phyloP scores from a whole-genome alignment of 345 rosid genomes.

The Aurinia saxatilis region DNA sequence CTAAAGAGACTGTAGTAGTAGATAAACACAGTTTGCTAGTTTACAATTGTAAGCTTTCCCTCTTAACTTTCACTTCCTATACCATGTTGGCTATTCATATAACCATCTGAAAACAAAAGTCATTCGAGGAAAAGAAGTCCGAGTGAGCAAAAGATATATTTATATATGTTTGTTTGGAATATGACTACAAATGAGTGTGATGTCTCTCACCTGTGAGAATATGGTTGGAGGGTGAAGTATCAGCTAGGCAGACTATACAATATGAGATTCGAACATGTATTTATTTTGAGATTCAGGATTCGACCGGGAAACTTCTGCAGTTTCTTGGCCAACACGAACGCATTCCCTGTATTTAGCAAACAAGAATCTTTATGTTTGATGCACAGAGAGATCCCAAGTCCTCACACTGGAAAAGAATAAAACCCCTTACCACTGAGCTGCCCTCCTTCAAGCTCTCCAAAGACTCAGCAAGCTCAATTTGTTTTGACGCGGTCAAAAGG shows the following conservation, averaged over 20 bases:
- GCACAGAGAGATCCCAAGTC: background rate
- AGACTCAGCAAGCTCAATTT: constrained; percentile 82
- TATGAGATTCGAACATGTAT: constrained; percentile 5
- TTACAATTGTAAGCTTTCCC: constrained; percentile 14
- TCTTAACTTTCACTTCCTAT: background rate
- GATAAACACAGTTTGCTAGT: background rate
- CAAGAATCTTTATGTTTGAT: background rate
- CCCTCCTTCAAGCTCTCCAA: constrained; percentile 58
- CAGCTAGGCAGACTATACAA: constrained; percentile 4
- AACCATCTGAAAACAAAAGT: constrained; percentile 8
- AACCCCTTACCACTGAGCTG: constrained; percentile 46
- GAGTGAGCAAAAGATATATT: background rate
- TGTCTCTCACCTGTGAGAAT: constrained; percentile 14
- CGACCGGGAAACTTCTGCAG: constrained; percentile 36
- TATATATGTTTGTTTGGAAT: background rate
- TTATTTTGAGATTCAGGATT: constrained; percentile 20
- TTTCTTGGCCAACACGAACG: constrained; percentile 70
- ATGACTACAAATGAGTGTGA: background rate
- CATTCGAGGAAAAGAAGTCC: background rate
- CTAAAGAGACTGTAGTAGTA: constrained; percentile 8
- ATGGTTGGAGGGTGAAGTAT: constrained; percentile 14
- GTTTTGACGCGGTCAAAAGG: constrained; percentile 81
- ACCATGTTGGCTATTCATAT: background rate
- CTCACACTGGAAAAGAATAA: background rate
- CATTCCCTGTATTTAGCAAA: constrained; percentile 37